Evolutionary conservation across 1,284 basidiomycete genomes (phyloP), one percentile per base, ranked within the genome.

Genomic region (Rhodotorula sp.): DNA sequence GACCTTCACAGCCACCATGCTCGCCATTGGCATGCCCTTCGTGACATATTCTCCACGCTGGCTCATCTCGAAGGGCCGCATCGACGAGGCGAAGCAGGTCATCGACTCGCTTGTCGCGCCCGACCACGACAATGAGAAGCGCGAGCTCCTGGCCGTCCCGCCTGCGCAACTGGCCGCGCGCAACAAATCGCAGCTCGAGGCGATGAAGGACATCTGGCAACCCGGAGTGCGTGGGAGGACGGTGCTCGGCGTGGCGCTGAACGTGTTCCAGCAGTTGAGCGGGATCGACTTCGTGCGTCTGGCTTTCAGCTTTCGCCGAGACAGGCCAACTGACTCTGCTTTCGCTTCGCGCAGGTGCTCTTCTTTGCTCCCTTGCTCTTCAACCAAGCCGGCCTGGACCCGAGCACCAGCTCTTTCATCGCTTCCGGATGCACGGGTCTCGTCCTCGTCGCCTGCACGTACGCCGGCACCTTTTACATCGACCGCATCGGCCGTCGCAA

Each of bases 351-450:
- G 13, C 27, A 64, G 62, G 70, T 71, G 19, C 46, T 73, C 10
- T 71, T 86, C 79, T 87, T 85, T 69, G 86, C 85, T 0, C 86
- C 86, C 0, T 81, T 84, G 5, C 79, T 87, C 23, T 87, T 87
- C 75, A 78, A 82, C 8, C 66, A 75, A 64, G 64, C 69, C 1
- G 72, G 66, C 13, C 81, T 87, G 21, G 66, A 67, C 13, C 59
- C 66, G 4, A 45, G 53, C 21, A 62, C 60, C 25, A 27, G 41
- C 3, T 61, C 66, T 13, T 67, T 67, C 25, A 45, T 62, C 41
- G 60, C 60, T 0, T 62, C 60, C 10, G 86, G 85, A 13, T 81
- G 87, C 14, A 85, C 85, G 5, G 86, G 85, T 52, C 80, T 87
- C 56, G 77, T 86, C 50, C 85, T 84, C 69, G 73, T 86, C n/a